Conservation (phyloP, 164 flowering plant genomes). For the Annona squamosa region DNA sequence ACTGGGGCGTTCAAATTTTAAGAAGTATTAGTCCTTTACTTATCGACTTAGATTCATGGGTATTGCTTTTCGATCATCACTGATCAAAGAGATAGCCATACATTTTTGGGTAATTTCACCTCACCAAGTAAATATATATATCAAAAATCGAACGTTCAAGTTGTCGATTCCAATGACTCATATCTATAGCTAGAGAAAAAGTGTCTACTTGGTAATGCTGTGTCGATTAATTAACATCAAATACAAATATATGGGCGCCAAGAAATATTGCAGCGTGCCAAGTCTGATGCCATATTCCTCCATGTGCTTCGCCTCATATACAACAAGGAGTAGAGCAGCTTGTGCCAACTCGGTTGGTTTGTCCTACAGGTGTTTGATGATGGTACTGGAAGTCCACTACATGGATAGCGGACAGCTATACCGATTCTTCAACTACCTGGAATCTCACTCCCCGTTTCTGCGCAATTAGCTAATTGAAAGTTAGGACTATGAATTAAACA, state of each 20-base stretch:
- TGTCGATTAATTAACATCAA: background rate
- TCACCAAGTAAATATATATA: too few relatives aligned
- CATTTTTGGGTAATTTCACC: too few relatives aligned
- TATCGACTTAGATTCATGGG: too few relatives aligned
- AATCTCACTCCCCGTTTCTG: slow-evolving; percentile 1
- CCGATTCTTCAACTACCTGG: background rate
- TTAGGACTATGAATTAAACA: background rate
- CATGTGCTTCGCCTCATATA: background rate
- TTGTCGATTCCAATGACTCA: too few relatives aligned
- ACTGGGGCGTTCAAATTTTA: too few relatives aligned
- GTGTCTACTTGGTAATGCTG: background rate
- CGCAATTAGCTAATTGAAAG: background rate
- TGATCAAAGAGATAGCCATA: too few relatives aligned
- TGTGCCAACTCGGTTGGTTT: background rate
- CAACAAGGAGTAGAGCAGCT: background rate
- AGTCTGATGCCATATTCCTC: background rate
- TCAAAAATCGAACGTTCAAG: too few relatives aligned
- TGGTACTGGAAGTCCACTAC: background rate
- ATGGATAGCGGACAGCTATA: background rate
- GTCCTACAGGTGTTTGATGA: background rate
- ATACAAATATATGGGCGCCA: background rate
- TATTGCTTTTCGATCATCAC: too few relatives aligned
- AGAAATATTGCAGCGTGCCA: background rate
- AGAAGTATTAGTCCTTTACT: too few relatives aligned
- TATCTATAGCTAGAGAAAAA: too few relatives aligned